Evolutionary conservation across 805 yeast species (phyloP), one percentile per base, ranked within the genome.

Genomic region (Candida tammaniensis): DNA sequence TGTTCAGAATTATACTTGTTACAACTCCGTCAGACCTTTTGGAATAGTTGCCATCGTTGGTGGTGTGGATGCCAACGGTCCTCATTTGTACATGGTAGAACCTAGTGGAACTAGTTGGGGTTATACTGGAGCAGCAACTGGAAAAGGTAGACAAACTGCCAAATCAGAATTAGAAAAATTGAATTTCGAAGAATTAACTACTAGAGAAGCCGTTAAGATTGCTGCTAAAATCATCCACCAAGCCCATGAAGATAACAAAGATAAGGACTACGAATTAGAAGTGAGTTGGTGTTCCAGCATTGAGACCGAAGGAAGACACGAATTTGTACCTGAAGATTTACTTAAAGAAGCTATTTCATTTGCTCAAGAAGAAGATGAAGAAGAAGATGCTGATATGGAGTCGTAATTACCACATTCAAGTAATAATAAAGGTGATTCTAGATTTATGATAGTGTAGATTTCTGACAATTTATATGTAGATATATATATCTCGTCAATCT

Each of bases 91-190:
- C 65, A 93, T 91, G 97, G 72, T 93, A 39, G 99, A 93, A 59
- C 98, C 99, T 49, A 85, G 94, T 58, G 99, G 99, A 43, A 71
- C 87, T 1, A 87, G 82, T 55, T 94, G 98, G 98, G 99, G 99
- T 33, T 93, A 93, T 64, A 73, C 76, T 36, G 98, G 96, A 42
- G 95, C 96, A 24, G 98, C 99, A 12, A 79, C 97, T 4, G 99
- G 99, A 44, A 93, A 91, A 60, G 99, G 99, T 30, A 80, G 98
- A 61, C 99, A 93, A 62, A 78, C 86, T n/a, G 98, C 98, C 31
- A 91, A 91, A 64, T 84, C 91, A 18, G 98, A 93, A 64, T 74
- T 93, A 48, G 99, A 93, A 62, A 93, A 93, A 61, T 70, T 93
- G 57, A 82, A 86, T 46, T 68, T 80, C 42, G 80, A 79, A 35